phyloP scores from a whole-genome alignment of 1,284 basidiomycete species.

The Vanrija sp. region DNA sequence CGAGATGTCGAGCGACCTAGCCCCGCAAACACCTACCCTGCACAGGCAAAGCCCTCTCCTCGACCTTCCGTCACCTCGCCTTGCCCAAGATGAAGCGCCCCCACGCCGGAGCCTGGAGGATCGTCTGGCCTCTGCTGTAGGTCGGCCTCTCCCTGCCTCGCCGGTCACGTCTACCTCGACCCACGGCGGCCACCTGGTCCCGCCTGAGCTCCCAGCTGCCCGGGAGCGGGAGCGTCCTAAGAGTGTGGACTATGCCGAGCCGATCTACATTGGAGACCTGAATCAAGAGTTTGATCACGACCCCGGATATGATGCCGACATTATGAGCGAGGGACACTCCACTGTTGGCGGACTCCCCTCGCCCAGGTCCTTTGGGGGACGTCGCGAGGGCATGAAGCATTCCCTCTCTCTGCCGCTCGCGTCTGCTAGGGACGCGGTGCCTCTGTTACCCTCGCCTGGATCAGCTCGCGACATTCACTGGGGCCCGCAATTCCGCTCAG shows the following conservation, averaged over 20 bases:
- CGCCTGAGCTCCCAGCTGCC: neutral
- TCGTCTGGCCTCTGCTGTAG: slow-evolving; percentile 2
- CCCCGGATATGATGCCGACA: slow-evolving; percentile 1
- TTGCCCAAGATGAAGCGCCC: neutral
- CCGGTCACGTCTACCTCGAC: neutral
- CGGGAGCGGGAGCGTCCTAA: neutral
- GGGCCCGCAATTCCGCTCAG: slow-evolving; percentile 11
- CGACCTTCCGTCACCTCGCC: neutral
- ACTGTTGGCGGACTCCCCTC: neutral
- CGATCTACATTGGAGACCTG: slow-evolving; percentile 13
- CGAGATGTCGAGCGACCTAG: slow-evolving; percentile 6
- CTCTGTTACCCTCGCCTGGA: neutral
- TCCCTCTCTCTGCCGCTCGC: no score
- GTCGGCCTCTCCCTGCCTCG: neutral
- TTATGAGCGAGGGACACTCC: neutral
- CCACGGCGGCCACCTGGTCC: neutral
- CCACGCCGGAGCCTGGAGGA: slow-evolving; percentile 12
- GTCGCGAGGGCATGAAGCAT: no score
- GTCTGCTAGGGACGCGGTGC: neutral
- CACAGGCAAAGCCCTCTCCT: neutral
- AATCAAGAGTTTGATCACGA: slow-evolving; percentile 4
- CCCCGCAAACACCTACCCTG: neutral
- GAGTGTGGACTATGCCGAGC: slow-evolving; percentile 13
- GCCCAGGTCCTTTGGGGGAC: neutral
- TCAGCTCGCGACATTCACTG: slow-evolving; percentile 5